Evolutionary conservation across 768 basidiomycete species (phyloP), one percentile per base, ranked within the genome.

Genomic region (Leucogyrophana mollusca): DNA sequence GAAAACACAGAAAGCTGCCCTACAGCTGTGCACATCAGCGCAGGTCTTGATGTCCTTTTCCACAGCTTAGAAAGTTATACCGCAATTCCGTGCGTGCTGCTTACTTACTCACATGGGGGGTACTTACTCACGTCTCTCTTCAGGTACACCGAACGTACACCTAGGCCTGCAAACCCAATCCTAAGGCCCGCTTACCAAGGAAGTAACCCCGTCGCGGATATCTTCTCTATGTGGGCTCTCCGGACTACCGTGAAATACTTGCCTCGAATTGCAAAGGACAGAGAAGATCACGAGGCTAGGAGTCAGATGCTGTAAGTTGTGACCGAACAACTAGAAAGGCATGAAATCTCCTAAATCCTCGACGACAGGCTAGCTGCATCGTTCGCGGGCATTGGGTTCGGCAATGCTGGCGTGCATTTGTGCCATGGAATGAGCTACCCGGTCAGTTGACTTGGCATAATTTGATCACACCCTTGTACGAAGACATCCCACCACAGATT

Each of bases 1-100:
- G 75, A 83, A 53, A 96, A 95, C 71, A 97, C 94, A 2, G 88
- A 89, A 52, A 83, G 81, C 5, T 97, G 95, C 63, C 90, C 95
- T 3, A 84, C 82, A n/a, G 84, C 85, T 42, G 85, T 98, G 9
- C 92, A 96, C 58, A 93, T 98, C 56, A 90, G 89, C 50, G 79
- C 93, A n/a, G 95, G 95, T 3, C 76, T 97, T 37, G 95, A 97
- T 62, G 94, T 96, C 2, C 71, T 98, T 25, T 97, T 97, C 79
- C 95, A 98, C 56, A 90, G 94, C 43, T 73, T 97, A 67, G 94
- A 98, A 66, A 92, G 87, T 49, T 95, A 88, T 62, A 95, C 93
- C 7, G 90, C 93, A 4, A 94, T 96, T 53, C 93, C 91, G 83
- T 95, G 60, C 62, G 80, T 68, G 22, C 13, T 32, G 43, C 6